phyloP scores from a whole-genome alignment of 495 filamentous ascomycete genomes.

The Aspergillus diversus region DNA sequence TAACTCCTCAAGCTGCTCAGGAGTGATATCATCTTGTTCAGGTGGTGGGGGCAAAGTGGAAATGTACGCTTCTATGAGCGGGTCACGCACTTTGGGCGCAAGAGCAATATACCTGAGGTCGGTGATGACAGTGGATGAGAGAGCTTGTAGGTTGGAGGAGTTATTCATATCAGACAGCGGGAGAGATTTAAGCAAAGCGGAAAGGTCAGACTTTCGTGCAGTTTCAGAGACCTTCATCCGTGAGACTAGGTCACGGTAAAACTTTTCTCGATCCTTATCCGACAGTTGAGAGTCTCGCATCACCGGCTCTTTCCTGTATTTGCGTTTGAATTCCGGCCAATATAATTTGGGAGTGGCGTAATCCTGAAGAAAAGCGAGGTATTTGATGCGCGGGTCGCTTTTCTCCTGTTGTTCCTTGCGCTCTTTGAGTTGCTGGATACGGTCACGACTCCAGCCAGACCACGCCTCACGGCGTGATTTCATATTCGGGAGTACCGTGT shows the following conservation, averaged over 20 bases:
- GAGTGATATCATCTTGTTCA: constrained; percentile 46
- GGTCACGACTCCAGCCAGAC: constrained; percentile 75
- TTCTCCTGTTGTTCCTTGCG: constrained; percentile 77
- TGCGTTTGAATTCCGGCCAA: constrained; percentile 95
- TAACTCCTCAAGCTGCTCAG: constrained; percentile 62
- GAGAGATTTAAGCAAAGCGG: constrained; percentile 70
- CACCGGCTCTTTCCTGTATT: constrained; percentile 76
- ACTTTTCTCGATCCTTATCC: constrained; percentile 90
- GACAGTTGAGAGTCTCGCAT: constrained; percentile 77
- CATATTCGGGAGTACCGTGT: constrained; percentile 80
- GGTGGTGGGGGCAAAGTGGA: constrained; percentile 71
- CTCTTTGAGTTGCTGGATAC: constrained; percentile 70
- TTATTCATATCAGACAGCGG: constrained; percentile 69
- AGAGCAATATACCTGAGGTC: constrained; percentile 86
- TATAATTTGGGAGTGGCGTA: constrained; percentile 87
- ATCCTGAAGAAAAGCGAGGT: constrained; percentile 78
- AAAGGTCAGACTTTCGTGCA: constrained; percentile 77
- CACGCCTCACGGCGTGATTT: constrained; percentile 80
- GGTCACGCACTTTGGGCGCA: constrained; percentile 66
- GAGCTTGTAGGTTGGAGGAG: constrained; percentile 60
- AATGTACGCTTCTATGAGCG: constrained; percentile 76
- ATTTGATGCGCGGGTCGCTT: constrained; percentile 82
- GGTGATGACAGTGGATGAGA: constrained; percentile 70
- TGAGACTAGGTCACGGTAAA: constrained; percentile 85
- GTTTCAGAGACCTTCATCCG: constrained; percentile 75